These are phyloP conservation scores for Irpex rosettiformis DNA, from an alignment of 1,284 basidiomycete species.

Conservation along the genomic window DNA sequence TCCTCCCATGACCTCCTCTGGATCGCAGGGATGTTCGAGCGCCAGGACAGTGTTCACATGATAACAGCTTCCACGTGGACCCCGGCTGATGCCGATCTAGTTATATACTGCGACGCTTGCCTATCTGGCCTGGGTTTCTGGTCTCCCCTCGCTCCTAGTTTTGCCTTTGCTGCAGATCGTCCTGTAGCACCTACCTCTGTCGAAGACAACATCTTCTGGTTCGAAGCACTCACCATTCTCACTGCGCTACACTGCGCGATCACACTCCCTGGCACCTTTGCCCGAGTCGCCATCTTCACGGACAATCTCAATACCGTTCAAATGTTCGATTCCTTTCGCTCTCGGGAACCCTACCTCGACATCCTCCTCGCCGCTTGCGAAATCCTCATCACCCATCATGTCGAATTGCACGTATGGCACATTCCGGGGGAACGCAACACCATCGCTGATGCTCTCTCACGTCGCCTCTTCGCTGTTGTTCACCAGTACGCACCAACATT, in stretches of 20 bases:
- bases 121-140: no score
- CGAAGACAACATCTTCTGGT: constrained; percentile 22
- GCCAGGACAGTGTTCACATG: constrained; percentile 25
- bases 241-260: constrained; percentile 4
- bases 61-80: constrained; percentile 27
- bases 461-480: constrained; percentile 14
- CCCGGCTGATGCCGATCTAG: constrained; percentile 19
- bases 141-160: constrained; percentile 24
- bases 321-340: constrained; percentile 30
- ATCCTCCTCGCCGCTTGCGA: constrained; percentile 28
- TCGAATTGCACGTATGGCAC: constrained; percentile 24
- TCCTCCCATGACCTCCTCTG: constrained; percentile 30
- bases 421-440: constrained; percentile 22
- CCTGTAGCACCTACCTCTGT: constrained; percentile 3
- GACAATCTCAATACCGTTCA: no score
- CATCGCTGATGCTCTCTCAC: constrained; percentile 26
- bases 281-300: constrained; percentile 20
- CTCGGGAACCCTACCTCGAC: constrained; percentile 24
- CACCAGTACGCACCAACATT: constrained; percentile 16
- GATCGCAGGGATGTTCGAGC: constrained; percentile 26
- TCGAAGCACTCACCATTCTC: constrained; percentile 26
- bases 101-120: constrained; percentile 30
- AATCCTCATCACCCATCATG: constrained; percentile 17
- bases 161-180: neutral
- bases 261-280: neutral